Conservation (phyloP, 1,284 basidiomycete species). For the Cystobasidiaceae sp. region DNA sequence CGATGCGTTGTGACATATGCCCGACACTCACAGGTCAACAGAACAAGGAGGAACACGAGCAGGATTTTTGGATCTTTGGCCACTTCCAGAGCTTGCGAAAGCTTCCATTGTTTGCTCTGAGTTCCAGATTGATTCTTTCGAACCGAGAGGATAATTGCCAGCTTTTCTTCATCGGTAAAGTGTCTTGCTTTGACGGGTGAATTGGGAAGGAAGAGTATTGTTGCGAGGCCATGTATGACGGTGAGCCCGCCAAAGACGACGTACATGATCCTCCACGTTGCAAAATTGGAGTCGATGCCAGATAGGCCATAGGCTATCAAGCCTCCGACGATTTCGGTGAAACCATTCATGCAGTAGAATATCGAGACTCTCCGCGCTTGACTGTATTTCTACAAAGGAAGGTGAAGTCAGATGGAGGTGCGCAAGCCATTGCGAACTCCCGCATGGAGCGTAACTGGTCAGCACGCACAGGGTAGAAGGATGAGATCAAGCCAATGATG, state of each 20-base stretch:
- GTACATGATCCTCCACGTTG: background rate
- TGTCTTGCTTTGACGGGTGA: background rate
- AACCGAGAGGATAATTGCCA: background rate
- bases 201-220: background rate
- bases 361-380: background rate
- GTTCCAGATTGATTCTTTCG: background rate
- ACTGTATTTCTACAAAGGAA: no score
- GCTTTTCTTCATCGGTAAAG: background rate
- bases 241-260: background rate
- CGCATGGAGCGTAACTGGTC: no score
- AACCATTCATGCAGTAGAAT: slow-evolving; percentile 10
- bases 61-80: background rate
- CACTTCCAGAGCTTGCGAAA: background rate
- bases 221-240: background rate
- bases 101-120: background rate
- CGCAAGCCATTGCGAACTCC: no score
- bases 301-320: slow-evolving; percentile 1
- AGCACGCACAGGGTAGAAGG: slow-evolving; percentile 12
- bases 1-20: background rate
- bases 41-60: background rate
- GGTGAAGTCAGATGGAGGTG: no score
- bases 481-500: background rate
- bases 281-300: background rate
- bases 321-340: background rate
- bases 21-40: background rate